Conservation (phyloP, 768 basidiomycete genomes). For the Neoboletus magnificus region DNA sequence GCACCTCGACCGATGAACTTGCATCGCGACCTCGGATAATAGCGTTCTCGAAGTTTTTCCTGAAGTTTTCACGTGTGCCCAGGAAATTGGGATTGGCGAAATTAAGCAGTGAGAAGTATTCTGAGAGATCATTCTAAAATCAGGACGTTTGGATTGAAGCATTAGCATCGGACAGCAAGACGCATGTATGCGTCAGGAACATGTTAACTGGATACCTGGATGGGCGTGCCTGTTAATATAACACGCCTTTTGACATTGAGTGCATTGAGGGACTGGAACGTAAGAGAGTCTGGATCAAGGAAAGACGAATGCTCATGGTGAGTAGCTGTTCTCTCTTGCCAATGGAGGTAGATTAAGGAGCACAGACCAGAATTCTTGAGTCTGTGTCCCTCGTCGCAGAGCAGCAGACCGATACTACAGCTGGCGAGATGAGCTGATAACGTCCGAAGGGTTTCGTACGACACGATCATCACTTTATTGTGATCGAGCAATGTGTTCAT, state of each 20-base stretch:
- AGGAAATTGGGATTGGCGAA: slow-evolving; percentile 92
- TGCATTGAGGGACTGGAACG: slow-evolving; percentile 78
- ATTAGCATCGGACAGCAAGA: not conserved
- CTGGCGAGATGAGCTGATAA: slow-evolving; percentile 71
- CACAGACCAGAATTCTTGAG: slow-evolving; percentile 88
- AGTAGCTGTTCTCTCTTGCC: not conserved
- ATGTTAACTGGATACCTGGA: slow-evolving; percentile 53
- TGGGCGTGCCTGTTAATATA: slow-evolving; percentile 91
- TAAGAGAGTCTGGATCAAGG: slow-evolving; percentile 64
- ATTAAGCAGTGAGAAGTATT: slow-evolving; percentile 90
- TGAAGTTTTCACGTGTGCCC: slow-evolving; percentile 85
- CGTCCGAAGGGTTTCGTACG: slow-evolving; percentile 91
- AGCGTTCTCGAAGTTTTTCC: slow-evolving; percentile 91
- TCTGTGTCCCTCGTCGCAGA: slow-evolving; percentile 96
- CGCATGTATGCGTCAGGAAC: slow-evolving; percentile 2
- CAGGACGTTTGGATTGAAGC: not conserved
- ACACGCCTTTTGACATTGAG: slow-evolving; percentile 88
- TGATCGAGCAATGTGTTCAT: not conserved
- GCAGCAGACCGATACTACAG: slow-evolving; percentile 84
- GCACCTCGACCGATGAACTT: slow-evolving; percentile 72
- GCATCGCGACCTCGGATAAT: slow-evolving; percentile 92
- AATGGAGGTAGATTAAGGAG: not conserved
- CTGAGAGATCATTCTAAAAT: slow-evolving; percentile 84
- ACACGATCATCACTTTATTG: slow-evolving; percentile 91
- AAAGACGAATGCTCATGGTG: not conserved